Evolutionary conservation across 257 asterid species (phyloP).

Genomic region (Nemophila menziesii): DNA sequence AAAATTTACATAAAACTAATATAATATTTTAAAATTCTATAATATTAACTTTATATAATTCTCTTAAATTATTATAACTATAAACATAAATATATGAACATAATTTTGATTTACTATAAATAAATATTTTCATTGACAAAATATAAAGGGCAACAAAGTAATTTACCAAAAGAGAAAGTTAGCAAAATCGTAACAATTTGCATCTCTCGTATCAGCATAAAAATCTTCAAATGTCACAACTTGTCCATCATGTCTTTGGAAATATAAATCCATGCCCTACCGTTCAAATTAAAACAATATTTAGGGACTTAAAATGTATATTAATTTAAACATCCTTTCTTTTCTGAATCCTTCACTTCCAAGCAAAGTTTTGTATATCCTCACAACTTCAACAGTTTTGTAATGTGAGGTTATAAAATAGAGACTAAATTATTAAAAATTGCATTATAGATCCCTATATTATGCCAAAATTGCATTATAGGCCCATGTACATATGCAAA

Average conservation of each 20-base stretch:
- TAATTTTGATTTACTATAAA: no score
- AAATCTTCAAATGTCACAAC: constrained; percentile 83
- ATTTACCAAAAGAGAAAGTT: constrained; percentile 79
- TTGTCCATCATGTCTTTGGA: constrained; percentile 76
- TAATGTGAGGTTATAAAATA: constrained; percentile 7
- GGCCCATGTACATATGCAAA: no score
- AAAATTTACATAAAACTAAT: no score
- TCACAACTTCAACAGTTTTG: constrained; percentile 34
- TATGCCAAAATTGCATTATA: background rate
- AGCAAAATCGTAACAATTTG: constrained; percentile 69
- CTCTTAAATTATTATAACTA: no score
- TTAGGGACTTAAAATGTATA: background rate
- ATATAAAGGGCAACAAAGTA: no score
- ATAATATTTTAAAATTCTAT: no score
- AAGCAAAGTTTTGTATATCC: constrained; percentile 81
- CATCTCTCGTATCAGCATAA: constrained; percentile 96
- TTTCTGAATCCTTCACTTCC: constrained; percentile 67
- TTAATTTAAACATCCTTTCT: constrained; percentile 20
- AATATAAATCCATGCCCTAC: constrained; percentile 78
- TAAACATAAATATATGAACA: no score
- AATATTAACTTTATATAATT: no score
- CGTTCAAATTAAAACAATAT: constrained; percentile 9
- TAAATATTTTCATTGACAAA: no score
- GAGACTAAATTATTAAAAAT: no score
- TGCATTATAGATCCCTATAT: no score